Evolutionary conservation across 768 basidiomycete genomes (phyloP).

Genomic region (Candolleomyces efflorescens): DNA sequence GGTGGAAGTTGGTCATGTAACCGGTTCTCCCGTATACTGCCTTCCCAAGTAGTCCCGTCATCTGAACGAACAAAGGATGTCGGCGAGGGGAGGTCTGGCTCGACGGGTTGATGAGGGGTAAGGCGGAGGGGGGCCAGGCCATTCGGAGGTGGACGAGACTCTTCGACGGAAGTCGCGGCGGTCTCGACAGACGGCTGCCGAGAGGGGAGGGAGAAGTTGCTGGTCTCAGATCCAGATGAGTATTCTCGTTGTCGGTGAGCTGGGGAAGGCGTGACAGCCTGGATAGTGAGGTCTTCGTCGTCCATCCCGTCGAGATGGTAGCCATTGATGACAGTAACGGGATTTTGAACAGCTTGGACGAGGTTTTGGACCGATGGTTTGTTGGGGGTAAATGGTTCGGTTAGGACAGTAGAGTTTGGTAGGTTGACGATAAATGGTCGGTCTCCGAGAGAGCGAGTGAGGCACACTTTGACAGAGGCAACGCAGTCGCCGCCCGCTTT

Average conservation of each 20-base stretch:
- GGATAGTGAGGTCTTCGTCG: constrained; percentile 63
- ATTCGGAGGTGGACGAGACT: constrained; percentile 28
- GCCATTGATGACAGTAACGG: constrained; percentile 31
- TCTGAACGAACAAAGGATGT: constrained; percentile 46
- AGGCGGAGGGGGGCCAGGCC: constrained; percentile 12
- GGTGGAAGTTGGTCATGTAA: constrained; percentile 7
- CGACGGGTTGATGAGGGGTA: constrained; percentile 25
- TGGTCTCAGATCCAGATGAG: constrained; percentile 50
- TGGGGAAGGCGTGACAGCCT: constrained; percentile 37
- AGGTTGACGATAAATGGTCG: constrained; percentile 63
- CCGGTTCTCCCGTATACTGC: constrained; percentile 31
- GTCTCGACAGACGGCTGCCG: constrained; percentile 46
- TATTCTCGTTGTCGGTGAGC: constrained; percentile 30
- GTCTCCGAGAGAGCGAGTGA: constrained; percentile 60
- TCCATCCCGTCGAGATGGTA: constrained; percentile 33
- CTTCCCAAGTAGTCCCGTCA: constrained; percentile 59
- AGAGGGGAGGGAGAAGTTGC: constrained; percentile 38
- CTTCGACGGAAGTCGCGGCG: constrained; percentile 45
- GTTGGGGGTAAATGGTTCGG: constrained; percentile 41
- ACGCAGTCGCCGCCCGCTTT: constrained; percentile 89
- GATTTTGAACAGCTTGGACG: constrained; percentile 28
- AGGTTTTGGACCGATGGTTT: constrained; percentile 38
- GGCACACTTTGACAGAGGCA: constrained; percentile 76
- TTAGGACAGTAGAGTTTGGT: constrained; percentile 45
- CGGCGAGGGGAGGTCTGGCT: constrained; percentile 48